Evolutionary conservation across 306 rosid genomes (phyloP), one percentile per base, ranked within the genome.

Genomic region (Macrotyloma uniflorum): DNA sequence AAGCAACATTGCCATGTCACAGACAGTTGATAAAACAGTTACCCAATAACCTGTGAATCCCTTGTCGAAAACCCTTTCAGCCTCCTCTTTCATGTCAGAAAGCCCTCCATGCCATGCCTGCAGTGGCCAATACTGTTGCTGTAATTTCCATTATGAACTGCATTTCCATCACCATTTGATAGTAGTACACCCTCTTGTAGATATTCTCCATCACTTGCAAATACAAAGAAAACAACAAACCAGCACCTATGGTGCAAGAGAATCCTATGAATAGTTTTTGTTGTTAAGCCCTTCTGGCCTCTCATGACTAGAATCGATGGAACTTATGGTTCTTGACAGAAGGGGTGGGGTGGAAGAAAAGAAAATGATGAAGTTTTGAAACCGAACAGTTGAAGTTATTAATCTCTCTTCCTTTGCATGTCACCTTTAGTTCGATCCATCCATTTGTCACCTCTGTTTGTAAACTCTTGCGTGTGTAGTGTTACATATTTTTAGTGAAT

Each of bases 1-100:
- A 90, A 93, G 64, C 94, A 86, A 4, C 88, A 61, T 47, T 90
- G 97, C 96, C 96, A 93, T 3, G 94, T 87, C 79, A 90, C 79
- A n/a, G 12, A 89, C 82, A 54, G 81, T 93, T 2, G 47, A 83
- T 20, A 50, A 1, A 8, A 88, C 54, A 0, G 90, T 78, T 2
- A 77, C 62, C 93, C 90, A 87, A 10, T 93, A 93, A 16, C 66
- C 32, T 0, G 26, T 22, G 1, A 51, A 4, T 0, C 96, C 97
- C 15, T 77, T 85, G 6, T 93, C 96, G 16, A 90, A 93, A 5
- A 58, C 26, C 0, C 5, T 10, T 2, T 3, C n/a, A 5, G 87
- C 75, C 51, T 93, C 97, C 4, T 2, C n/a, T 74, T 33, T 81
- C 90, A 89, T 89, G 1, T 82, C 83, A 1, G 58, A 54, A 50